phyloP scores from a whole-genome alignment of 2,329 filamentous ascomycete genomes.

The Dactylellina leptospora region DNA sequence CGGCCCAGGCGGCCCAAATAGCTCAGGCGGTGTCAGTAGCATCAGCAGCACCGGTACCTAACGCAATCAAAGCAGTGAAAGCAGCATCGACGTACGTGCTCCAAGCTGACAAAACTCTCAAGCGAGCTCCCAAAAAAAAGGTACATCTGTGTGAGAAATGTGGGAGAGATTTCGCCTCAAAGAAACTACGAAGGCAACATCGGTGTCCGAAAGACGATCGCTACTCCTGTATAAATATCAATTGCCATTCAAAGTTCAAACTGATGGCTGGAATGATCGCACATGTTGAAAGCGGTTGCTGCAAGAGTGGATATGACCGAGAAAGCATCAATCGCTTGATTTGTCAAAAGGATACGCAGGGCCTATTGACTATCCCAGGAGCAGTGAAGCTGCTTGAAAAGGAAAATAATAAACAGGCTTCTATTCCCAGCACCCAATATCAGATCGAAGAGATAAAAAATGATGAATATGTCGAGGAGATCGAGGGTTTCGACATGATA shows the following conservation, averaged over 20 bases:
- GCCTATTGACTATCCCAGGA: constrained; percentile 20
- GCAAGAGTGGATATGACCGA: constrained; percentile 7
- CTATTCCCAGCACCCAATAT: no score
- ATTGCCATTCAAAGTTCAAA: background rate
- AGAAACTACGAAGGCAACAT: no score
- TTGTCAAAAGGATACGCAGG: constrained; percentile 18
- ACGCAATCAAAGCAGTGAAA: no score
- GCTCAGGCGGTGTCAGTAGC: no score
- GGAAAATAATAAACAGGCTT: background rate
- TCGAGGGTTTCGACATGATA: constrained; percentile 17
- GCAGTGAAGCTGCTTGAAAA: constrained; percentile 2
- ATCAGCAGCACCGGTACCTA: no score
- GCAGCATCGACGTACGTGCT: no score
- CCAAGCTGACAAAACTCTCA: no score
- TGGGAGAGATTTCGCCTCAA: no score
- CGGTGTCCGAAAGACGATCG: background rate
- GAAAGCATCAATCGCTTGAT: constrained; percentile 9
- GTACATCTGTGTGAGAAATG: no score
- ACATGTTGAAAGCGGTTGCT: constrained; percentile 35
- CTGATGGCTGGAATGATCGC: background rate
- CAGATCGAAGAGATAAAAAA: no score
- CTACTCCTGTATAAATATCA: constrained; percentile 10
- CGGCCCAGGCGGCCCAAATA: no score
- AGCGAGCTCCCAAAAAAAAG: no score
- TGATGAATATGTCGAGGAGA: background rate